These are phyloP conservation scores for Exophiala dermatitidis DNA, from an alignment of 2,329 filamentous ascomycete species.

Conservation along the genomic window DNA sequence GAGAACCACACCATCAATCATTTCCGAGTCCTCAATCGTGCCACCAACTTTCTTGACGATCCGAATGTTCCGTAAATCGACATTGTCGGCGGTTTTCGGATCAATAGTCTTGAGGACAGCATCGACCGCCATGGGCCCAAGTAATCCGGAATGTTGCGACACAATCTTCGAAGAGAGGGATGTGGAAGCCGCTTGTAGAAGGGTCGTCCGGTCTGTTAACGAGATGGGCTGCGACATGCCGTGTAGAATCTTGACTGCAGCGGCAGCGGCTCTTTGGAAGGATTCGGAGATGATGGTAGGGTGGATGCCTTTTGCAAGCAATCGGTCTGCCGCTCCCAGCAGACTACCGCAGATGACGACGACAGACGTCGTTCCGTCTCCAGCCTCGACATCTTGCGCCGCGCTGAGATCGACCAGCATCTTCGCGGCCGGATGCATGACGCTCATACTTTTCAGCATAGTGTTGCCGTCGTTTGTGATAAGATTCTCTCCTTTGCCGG, in stretches of 20 bases:
- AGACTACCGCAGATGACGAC: conserved; percentile 96
- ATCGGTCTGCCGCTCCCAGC: conserved; percentile 82
- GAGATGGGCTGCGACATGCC: conserved; percentile 93
- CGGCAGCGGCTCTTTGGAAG: conserved; percentile 88
- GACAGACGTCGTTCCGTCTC: conserved; percentile 95
- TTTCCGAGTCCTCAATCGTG: conserved; percentile 96
- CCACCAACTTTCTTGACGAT: conserved; percentile 97
- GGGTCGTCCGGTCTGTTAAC: conserved; percentile 76
- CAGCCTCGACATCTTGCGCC: conserved; percentile 95
- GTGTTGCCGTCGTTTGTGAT: conserved; percentile 99
- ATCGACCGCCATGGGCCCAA: conserved; percentile 97
- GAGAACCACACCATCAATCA: conserved; percentile 88
- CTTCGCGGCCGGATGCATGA: conserved; percentile 98
- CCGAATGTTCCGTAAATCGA: conserved; percentile 91
- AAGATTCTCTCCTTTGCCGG: conserved; percentile 90
- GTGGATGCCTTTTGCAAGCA: conserved; percentile 90
- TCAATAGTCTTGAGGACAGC: conserved; percentile 94
- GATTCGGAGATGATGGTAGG: conserved; percentile 96
- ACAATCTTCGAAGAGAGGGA: conserved; percentile 98
- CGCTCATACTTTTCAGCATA: conserved; percentile 97
- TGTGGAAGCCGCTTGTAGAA: conserved; percentile 93
- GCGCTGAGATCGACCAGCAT: conserved; percentile 97
- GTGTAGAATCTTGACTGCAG: conserved; percentile 82
- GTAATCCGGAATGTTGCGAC: conserved; percentile 86
- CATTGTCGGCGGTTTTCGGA: conserved; percentile 88